Evolutionary conservation across 2,329 filamentous ascomycete species (phyloP).

Genomic region (Fusarium napiforme): DNA sequence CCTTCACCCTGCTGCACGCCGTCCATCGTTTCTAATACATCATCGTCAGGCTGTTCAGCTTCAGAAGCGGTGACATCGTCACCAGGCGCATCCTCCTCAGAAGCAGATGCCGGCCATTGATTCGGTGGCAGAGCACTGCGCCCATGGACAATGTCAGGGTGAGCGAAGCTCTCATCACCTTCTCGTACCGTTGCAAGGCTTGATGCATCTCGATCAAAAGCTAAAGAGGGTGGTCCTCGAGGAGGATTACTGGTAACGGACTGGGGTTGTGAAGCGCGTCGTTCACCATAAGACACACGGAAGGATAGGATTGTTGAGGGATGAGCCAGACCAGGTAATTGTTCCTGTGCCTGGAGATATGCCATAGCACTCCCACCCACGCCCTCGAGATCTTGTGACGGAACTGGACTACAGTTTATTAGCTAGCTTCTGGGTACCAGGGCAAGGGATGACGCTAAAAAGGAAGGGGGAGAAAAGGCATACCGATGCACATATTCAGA

Average conservation of each 20-base stretch:
- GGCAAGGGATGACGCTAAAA: neutral
- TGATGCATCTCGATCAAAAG: slow-evolving; percentile 28
- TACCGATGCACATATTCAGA: slow-evolving; percentile 47
- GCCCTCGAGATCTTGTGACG: slow-evolving; percentile 40
- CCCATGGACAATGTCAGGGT: slow-evolving; percentile 22
- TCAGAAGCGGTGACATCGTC: slow-evolving; percentile 12
- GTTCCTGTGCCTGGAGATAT: slow-evolving; percentile 32
- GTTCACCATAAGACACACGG: slow-evolving; percentile 9
- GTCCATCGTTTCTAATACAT: slow-evolving; percentile 11
- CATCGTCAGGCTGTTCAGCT: neutral
- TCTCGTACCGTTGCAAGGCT: slow-evolving; percentile 32
- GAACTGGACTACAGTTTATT: slow-evolving; percentile 14
- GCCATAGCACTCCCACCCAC: slow-evolving; percentile 44
- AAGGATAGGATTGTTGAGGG: slow-evolving; percentile 18
- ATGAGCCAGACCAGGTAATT: slow-evolving; percentile 23
- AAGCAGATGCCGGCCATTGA: neutral
- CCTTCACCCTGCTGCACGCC: slow-evolving; percentile 2
- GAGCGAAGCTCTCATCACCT: slow-evolving; percentile 28
- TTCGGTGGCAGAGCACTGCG: neutral
- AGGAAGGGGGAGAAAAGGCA: slow-evolving; percentile 1
- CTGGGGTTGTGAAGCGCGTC: slow-evolving; percentile 13
- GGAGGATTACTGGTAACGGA: slow-evolving; percentile 10
- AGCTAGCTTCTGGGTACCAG: neutral
- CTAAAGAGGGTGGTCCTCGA: slow-evolving; percentile 8
- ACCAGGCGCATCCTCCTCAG: slow-evolving; percentile 19